Percentiles rank a stretch among this genome's conserved stretches.
These are phyloP conservation scores for Porphyrellus cyaneotinctus DNA, from an alignment of 768 basidiomycete species.

Conservation along the genomic window DNA sequence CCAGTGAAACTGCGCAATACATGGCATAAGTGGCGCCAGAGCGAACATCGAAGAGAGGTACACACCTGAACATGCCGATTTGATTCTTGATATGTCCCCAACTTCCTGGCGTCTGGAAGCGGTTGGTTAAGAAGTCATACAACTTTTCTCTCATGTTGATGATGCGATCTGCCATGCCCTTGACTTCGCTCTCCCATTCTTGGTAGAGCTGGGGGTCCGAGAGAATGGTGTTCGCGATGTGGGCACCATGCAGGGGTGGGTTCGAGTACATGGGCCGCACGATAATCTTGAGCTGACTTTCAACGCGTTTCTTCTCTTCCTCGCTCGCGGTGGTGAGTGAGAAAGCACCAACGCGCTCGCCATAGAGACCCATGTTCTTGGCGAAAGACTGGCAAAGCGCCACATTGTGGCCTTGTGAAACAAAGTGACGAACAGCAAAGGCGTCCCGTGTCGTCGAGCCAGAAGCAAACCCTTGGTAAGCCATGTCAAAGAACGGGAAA, in stretches of 20 bases:
- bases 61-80: slow-evolving; percentile 96
- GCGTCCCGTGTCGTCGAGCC: slow-evolving; percentile 89
- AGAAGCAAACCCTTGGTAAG: slow-evolving; percentile 98
- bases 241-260: slow-evolving; percentile 88
- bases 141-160: slow-evolving; percentile 88
- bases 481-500: slow-evolving; percentile 99
- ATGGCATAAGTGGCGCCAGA: background rate
- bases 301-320: slow-evolving; percentile 80
- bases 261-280: slow-evolving; percentile 98
- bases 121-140: slow-evolving; percentile 70
- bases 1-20: slow-evolving; percentile 70
- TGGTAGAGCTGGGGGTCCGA: slow-evolving; percentile 67
- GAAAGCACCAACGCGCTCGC: slow-evolving; percentile 97
- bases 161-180: slow-evolving; percentile 93
- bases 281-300: slow-evolving; percentile 93
- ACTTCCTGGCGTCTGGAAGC: slow-evolving; percentile 84
- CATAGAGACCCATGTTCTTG: slow-evolving; percentile 99
- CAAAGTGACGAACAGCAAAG: slow-evolving; percentile 92
- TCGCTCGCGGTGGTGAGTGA: slow-evolving; percentile 68
- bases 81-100: slow-evolving; percentile 96
- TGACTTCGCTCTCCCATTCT: slow-evolving; percentile 90
- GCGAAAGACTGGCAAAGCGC: slow-evolving; percentile 95
- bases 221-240: slow-evolving; percentile 82
- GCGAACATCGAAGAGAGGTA: slow-evolving; percentile 2
- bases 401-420: slow-evolving; percentile 83